Conservation (phyloP, 106 monocot species). For the Chionographis japonica region DNA sequence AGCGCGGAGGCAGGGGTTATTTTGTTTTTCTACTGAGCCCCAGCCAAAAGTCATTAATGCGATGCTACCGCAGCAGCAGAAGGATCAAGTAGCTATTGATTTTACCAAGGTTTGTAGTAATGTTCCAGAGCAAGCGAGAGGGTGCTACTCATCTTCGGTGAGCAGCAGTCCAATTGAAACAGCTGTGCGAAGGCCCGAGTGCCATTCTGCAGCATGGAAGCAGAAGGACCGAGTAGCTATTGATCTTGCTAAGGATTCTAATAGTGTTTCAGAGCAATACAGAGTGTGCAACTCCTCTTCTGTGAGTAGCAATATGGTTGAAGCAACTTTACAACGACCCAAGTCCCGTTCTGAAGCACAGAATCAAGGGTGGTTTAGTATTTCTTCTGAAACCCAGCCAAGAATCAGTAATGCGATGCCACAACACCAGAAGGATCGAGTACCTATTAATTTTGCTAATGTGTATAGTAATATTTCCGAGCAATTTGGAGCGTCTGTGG, state of each 20-base stretch:
- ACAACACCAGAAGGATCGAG: constrained; percentile 21
- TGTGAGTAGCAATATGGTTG: background rate
- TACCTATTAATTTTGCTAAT: constrained; percentile 12
- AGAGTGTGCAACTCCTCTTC: constrained; percentile 1
- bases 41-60: constrained; percentile 4
- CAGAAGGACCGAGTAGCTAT: constrained; percentile 16
- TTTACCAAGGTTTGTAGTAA: constrained; percentile 14
- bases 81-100: constrained; percentile 9
- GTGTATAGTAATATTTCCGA: background rate
- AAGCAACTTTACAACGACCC: constrained; percentile 1
- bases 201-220: background rate
- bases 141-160: background rate
- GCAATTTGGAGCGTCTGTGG: constrained; percentile 3
- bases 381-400: constrained; percentile 12
- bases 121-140: constrained; percentile 3
- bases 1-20: background rate
- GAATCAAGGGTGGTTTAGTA: background rate
- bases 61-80: constrained; percentile 10
- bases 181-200: constrained; percentile 1
- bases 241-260: constrained; percentile 12
- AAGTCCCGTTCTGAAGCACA: too few relatives aligned
- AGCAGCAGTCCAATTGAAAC: background rate
- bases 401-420: background rate
- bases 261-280: constrained; percentile 7
- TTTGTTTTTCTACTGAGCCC: constrained; percentile 10